Conservation (phyloP, 257 asterid species). For the Linaria vulgaris region DNA sequence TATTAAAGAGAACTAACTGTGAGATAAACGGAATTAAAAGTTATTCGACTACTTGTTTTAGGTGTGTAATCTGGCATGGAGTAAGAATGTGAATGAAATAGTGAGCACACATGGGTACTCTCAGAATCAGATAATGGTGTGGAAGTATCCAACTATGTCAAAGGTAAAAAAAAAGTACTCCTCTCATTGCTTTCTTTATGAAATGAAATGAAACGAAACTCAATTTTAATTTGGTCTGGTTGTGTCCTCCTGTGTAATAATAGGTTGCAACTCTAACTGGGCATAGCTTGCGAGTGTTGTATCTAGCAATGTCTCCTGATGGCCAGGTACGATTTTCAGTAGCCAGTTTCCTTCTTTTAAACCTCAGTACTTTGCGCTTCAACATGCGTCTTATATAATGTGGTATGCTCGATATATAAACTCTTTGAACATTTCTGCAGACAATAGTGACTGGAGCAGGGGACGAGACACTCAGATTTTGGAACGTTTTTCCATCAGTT, state of each 20-base stretch:
- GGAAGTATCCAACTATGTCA: conserved; percentile 94
- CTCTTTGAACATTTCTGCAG: conserved; percentile 35
- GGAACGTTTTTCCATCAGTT: conserved; percentile 86
- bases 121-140: conserved; percentile 95
- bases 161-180: conserved; percentile 58
- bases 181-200: neutral
- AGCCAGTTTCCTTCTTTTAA: neutral
- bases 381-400: no score
- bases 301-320: conserved; percentile 95
- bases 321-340: conserved; percentile 66
- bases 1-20: neutral
- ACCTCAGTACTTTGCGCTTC: neutral
- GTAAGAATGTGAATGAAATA: conserved; percentile 88
- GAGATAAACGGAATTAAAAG: neutral
- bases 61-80: conserved; percentile 98
- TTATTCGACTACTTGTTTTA: conserved; percentile 9
- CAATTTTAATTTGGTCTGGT: neutral
- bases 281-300: conserved; percentile 81
- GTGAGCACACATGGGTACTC: conserved; percentile 99
- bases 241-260: neutral
- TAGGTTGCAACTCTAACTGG: conserved; percentile 96
- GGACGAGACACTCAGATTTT: conserved; percentile 89
- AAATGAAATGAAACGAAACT: conserved; percentile 1
- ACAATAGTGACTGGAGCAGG: conserved; percentile 98
- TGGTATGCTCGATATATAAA: neutral